Evolutionary conservation across 2,329 filamentous ascomycete species (phyloP).

Genomic region (Penicillium verrucosum): DNA sequence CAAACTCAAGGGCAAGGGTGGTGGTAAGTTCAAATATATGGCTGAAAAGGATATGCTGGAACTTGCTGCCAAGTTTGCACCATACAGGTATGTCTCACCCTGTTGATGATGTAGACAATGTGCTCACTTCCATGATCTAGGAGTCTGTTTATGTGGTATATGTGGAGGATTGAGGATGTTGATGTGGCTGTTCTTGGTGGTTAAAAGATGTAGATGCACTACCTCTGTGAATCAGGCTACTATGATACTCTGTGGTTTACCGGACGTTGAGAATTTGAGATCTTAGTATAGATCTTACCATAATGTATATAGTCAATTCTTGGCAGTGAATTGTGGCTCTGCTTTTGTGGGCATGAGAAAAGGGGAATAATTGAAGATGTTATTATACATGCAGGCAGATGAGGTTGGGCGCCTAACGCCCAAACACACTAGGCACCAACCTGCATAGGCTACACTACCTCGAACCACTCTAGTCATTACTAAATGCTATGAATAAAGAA

Average conservation of each 20-base stretch:
- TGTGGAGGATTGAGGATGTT: constrained; percentile 84
- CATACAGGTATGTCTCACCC: constrained; percentile 61
- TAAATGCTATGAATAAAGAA: not conserved
- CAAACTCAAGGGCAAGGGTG: constrained; percentile 74
- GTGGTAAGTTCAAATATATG: constrained; percentile 98
- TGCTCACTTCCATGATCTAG: constrained; percentile 43
- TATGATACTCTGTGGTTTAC: not conserved
- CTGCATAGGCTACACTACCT: not conserved
- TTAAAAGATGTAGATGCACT: constrained; percentile 2
- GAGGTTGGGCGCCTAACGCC: not conserved
- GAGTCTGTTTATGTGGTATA: constrained; percentile 96
- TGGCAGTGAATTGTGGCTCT: not conserved
- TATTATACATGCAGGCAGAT: not conserved
- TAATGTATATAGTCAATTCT: not conserved
- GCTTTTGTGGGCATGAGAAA: not conserved
- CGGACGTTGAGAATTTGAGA: not conserved
- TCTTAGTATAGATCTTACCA: not conserved
- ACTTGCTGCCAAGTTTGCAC: constrained; percentile 72
- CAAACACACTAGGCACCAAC: not conserved
- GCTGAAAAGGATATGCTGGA: constrained; percentile 87
- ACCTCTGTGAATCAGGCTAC: not conserved
- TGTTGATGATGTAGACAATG: not conserved
- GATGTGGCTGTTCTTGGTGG: constrained; percentile 57
- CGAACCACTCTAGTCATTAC: not conserved
- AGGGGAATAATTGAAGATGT: not conserved